Percentiles rank a stretch among this genome's conserved stretches.
Conservation (phyloP, 2,329 filamentous ascomycete genomes). For the Colletotrichum cordylinicola region DNA sequence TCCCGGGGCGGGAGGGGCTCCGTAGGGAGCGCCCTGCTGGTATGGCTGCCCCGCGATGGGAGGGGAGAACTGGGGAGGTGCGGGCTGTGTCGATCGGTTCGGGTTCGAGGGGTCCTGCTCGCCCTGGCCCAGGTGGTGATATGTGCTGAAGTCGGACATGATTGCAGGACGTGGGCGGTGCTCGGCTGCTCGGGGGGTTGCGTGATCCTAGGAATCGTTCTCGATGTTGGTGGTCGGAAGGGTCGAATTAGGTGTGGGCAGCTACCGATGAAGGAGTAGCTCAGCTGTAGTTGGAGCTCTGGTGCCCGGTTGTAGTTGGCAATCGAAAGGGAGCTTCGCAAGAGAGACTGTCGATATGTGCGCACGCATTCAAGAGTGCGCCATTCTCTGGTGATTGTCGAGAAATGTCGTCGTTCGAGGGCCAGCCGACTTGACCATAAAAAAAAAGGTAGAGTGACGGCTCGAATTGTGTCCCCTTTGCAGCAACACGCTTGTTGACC, state of each 20-base stretch:
- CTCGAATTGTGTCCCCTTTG: constrained; percentile 19
- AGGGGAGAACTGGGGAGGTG: constrained; percentile 61
- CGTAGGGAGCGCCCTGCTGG: constrained; percentile 49
- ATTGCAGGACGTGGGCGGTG: constrained; percentile 13
- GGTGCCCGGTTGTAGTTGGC: not conserved
- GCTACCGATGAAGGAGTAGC: not conserved
- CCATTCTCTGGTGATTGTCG: constrained; percentile 1
- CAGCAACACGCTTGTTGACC: not conserved
- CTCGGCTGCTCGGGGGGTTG: not conserved
- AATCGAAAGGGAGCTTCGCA: not conserved
- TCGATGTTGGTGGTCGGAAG: not conserved
- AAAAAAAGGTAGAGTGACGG: not conserved
- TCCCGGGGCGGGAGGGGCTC: constrained; percentile 38
- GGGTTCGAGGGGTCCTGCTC: constrained; percentile 62
- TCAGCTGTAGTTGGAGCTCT: not conserved
- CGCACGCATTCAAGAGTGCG: constrained; percentile 17
- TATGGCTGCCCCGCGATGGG: constrained; percentile 60
- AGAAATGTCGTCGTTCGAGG: not conserved
- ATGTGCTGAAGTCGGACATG: constrained; percentile 63
- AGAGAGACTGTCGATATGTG: not conserved
- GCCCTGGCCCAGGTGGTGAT: constrained; percentile 62
- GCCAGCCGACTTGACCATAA: not conserved
- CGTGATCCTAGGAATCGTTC: not conserved
- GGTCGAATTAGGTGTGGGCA: constrained; percentile 6
- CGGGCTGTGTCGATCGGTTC: constrained; percentile 54